Conservation (phyloP, 306 rosid species). For the Vigna nakashimae region DNA sequence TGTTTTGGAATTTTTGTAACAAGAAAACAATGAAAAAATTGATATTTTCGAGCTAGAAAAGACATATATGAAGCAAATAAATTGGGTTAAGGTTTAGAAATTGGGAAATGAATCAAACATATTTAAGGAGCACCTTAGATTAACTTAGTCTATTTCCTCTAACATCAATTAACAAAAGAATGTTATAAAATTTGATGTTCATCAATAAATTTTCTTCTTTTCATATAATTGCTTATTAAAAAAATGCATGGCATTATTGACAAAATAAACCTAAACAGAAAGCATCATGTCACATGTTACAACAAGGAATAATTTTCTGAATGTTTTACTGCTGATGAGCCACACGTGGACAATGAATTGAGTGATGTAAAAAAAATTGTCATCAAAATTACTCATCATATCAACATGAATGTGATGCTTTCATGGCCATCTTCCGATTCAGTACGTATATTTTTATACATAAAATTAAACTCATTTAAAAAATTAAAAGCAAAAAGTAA, state of each 20-base stretch:
- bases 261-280: background rate
- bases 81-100: no score
- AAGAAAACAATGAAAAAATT: no score
- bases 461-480: background rate
- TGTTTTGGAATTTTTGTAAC: no score
- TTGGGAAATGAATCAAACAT: no score
- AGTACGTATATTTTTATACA: background rate
- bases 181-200: no score
- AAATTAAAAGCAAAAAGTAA: background rate
- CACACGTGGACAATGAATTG: background rate
- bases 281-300: background rate
- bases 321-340: background rate
- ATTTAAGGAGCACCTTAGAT: no score
- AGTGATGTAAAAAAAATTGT: background rate
- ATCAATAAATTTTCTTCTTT: no score
- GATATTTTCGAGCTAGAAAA: no score
- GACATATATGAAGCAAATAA: no score
- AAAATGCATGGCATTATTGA: background rate
- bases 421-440: background rate
- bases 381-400: background rate
- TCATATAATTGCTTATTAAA: background rate
- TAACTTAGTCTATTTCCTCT: no score
- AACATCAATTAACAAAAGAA: no score
- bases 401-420: background rate
- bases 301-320: background rate